Evolutionary conservation across 306 rosid species (phyloP), one percentile per base, ranked within the genome.

Genomic region (Cucumis melo): DNA sequence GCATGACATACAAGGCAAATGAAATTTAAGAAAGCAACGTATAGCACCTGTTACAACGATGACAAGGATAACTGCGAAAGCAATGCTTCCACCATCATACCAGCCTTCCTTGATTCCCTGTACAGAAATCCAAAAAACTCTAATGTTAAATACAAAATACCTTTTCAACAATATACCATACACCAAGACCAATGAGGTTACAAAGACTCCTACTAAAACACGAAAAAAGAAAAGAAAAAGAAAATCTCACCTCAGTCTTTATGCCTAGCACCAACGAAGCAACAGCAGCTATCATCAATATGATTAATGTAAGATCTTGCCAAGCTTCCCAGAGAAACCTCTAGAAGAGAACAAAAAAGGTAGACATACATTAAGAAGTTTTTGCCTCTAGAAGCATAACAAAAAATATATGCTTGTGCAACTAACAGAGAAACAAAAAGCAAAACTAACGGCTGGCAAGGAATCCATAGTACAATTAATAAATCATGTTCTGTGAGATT

Each of bases 81-180:
- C 98, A 80, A 95, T 95, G 88, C 99, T 92, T 73, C 96, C 99
- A 76, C 99, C 99, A 85, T 95, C 99, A 75, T 92, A 95, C 99
- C 99, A 95, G 73, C 98, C 99, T 87, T 92, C 90, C 85, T 90
- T 82, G 59, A 92, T 91, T 76, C 99, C 99, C 98, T 92, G 84
- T 66, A 81, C 39, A 67, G 79, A 77, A 78, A 83, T 65, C 24
- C 29, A 75, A 82, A 48, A 57, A 3, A 20, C 20, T 46, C 70
- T 82, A 66, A 56, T 68, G 58, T 8, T 32, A 59, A 59, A 77
- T 61, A 9, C 8, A 55, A 42, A 68, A 42, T 21, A 32, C 21
- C 21, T 20, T 67, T 12, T 42, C 6, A 67, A 13, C 54, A 68
- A 74, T 21, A 59, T 60, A 68, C 27, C 15, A n/a, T 32, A 24